Evolutionary conservation across 2,329 filamentous ascomycete genomes (phyloP), one percentile per base, ranked within the genome.

Genomic region (Emergomyces africanus): DNA sequence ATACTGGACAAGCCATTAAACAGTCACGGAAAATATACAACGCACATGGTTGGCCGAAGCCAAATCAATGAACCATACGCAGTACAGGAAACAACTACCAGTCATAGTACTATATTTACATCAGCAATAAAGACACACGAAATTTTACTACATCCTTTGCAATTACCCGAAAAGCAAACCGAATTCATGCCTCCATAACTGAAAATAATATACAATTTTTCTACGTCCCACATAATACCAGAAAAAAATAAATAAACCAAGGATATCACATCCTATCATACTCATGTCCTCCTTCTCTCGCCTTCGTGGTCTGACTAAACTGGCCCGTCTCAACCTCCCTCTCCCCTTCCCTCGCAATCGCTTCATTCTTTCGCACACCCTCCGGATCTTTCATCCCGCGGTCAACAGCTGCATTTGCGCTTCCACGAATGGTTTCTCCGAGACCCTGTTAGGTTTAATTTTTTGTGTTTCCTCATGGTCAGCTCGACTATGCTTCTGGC

Each of bases 401-500:
- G 61, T 77, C 74, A 48, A 75, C 67, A 0, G 71, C 69, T n/a
- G 70, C 67, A 57, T 66, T 72, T 3, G 73, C 54, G 1, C 67
- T 68, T 4, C 74, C 74, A 20, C 74, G 72, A 39, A 76, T 63
- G 3, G 70, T 69, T 61, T 77, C 74, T 5, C 74, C 74, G 20
- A 68, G 67, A 8, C 74, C 74, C 72, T 76, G 63, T 23, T n/a
- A n/a, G n/a, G n/a, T n/a, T n/a, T n/a, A n/a, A n/a, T 30, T 8
- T 3, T 23, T 48, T 48, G 25, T 1, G 12, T 48, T 15, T 48
- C 14, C 25, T 23, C 25, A 6, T 25, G 5, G 23, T 48, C 44
- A 18, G 39, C 18, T 42, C 8, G n/a, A 42, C 18, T n/a, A 42
- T 42, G 8, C 18, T 6, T 9, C 3, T 30, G 6, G 30, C 30